phyloP scores from a whole-genome alignment of 371 early-diverging fungal species.

The Gilbertella persicaria region DNA sequence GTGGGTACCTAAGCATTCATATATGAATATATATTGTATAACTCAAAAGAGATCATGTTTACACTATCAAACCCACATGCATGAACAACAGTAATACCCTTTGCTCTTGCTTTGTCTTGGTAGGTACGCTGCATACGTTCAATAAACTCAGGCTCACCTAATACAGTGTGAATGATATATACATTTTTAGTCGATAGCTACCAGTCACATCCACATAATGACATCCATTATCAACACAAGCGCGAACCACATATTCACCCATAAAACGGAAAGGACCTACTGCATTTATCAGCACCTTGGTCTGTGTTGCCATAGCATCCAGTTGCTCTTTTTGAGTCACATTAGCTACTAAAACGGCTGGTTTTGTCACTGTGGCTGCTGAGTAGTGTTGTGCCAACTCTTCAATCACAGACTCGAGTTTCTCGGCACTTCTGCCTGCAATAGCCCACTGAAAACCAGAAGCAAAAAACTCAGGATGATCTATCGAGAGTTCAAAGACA shows the following conservation, averaged over 20 bases:
- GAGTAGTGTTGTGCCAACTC: conserved; percentile 22
- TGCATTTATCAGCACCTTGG: conserved; percentile 76
- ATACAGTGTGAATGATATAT: not conserved
- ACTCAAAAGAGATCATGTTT: conserved; percentile 15
- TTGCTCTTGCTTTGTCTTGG: conserved; percentile 68
- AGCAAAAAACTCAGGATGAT: conserved; percentile 20
- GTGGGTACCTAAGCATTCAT: conserved; percentile 47
- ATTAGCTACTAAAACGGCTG: conserved; percentile 66
- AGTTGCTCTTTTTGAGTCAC: conserved; percentile 54
- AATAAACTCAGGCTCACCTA: conserved; percentile 79
- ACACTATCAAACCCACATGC: conserved; percentile 92
- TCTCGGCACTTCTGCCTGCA: conserved; percentile 62
- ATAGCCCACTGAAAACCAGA: conserved; percentile 60
- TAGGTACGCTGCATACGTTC: conserved; percentile 72
- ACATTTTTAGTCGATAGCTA: not conserved
- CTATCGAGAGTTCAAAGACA: conserved; percentile 42
- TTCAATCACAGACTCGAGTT: conserved; percentile 38
- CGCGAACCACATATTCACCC: conserved; percentile 81
- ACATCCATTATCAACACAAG: conserved; percentile 77
- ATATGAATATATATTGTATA: conserved; percentile 2
- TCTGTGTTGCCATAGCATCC: conserved; percentile 54
- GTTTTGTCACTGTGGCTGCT: conserved; percentile 21
- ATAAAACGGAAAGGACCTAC: conserved; percentile 85
- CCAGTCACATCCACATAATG: conserved; percentile 89
- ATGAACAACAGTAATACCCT: conserved; percentile 73